Base-by-base conservation (phyloP, 805 yeast genomes). In the Brettanomyces naardenensis region DNA sequence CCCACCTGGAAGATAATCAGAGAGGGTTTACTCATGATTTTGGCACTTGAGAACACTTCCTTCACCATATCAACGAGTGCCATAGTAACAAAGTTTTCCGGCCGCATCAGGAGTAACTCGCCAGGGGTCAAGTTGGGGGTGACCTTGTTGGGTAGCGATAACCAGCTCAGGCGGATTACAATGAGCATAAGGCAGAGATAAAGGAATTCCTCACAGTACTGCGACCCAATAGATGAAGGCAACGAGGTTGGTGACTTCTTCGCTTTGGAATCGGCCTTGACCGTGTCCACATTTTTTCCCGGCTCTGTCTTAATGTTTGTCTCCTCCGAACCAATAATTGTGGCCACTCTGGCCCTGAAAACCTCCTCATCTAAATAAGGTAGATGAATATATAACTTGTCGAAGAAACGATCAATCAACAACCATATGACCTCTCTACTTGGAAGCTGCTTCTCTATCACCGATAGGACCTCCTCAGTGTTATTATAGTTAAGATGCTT, bases 341-440 rank as follows among this genome's bases (percentile, higher is more conserved):
- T 51, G 1, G 58, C 45, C 14, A 76, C 53, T 35, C 69, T 68
- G 15, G 46, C 46, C 37, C 66, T 66, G 51, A 75, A 73, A 7
- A 62, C 62, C 37, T 47, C 59, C 51, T 80, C 86, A 54, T 80
- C 87, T 25, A 80, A 57, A 44, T 71, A 76, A 3, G 92, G 89
- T 47, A 80, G 64, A 40, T 71, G 78, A 11, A 83, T 71, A 52
- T 82, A 82, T 4, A 80, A 57, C 25, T 68, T 64, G 9, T 65
- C 66, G 51, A 81, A 81, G 44, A 73, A 81, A 44, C 78, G 61
- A 41, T 78, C 75, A 21, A 80, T 59, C 35, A 78, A 60, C 32
- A 67, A 49, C 74, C 82, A 73, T 6, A 79, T 64, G 1, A 75
- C 66, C 40, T 64, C 66, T 46, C 72, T 71, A 21, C 61, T 66